phyloP scores from a whole-genome alignment of 108 stramenopile species.

The Cyclotella cryptica region DNA sequence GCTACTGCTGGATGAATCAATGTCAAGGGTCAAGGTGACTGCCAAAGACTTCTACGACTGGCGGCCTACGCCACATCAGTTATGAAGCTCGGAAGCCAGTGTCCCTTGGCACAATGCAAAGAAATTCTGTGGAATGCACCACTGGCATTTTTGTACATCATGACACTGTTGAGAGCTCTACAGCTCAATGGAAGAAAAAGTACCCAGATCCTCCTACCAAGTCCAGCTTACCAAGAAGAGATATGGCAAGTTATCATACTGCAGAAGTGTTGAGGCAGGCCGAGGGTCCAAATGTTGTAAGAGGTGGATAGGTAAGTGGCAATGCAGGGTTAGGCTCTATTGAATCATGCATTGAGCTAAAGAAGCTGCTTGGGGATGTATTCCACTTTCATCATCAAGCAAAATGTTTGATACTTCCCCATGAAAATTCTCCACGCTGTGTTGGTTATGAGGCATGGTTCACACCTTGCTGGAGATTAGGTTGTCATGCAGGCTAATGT shows the following conservation, averaged over 20 bases:
- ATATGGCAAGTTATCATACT: background rate
- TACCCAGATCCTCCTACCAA: constrained; percentile 4
- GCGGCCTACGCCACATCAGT: constrained; percentile 25
- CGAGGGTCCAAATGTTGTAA: background rate
- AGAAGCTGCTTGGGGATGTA: constrained; percentile 1
- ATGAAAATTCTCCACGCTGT: constrained; percentile 7
- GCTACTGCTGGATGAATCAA: background rate
- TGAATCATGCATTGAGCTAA: constrained; percentile 3
- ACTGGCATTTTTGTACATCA: constrained; percentile 23
- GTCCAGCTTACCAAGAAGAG: background rate
- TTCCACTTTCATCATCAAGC: constrained; percentile 15
- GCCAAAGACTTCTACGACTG: constrained; percentile 24
- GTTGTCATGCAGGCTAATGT: constrained; percentile 19
- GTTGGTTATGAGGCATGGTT: background rate
- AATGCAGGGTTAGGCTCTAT: constrained; percentile 35
- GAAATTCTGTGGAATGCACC: constrained; percentile 4
- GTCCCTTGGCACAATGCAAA: constrained; percentile 23
- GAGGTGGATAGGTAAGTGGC: constrained; percentile 13
- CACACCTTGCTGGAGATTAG: constrained; percentile 13
- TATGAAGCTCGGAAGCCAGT: constrained; percentile 26
- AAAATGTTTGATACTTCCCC: constrained; percentile 11
- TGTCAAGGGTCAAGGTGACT: background rate
- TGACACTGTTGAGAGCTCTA: constrained; percentile 7
- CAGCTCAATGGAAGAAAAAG: background rate
- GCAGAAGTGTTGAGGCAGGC: constrained; percentile 12